phyloP scores from a whole-genome alignment of 2,329 filamentous ascomycete species.

The Raffaelea arxii region DNA sequence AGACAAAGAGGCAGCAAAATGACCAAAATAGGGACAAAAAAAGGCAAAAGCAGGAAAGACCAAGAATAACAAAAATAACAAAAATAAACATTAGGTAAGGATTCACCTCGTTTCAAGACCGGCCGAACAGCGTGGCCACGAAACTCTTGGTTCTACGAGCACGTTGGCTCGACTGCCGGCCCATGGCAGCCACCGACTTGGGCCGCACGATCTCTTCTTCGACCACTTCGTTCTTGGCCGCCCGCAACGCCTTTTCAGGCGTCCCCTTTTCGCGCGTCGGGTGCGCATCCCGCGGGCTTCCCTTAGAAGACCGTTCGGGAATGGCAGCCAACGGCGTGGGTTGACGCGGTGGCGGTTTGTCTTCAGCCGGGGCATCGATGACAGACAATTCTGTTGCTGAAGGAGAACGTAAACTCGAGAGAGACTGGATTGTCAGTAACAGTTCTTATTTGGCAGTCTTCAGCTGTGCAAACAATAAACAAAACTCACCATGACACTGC shows the following conservation, averaged over 20 bases:
- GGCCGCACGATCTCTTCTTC: not conserved
- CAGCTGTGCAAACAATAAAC: no score
- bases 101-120: conserved; percentile 13
- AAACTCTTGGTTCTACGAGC: conserved; percentile 33
- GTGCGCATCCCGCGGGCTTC: not conserved
- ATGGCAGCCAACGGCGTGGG: conserved; percentile 4
- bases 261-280: no score
- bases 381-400: not conserved
- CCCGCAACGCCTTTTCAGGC: not conserved
- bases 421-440: conserved; percentile 2
- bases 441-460: not conserved
- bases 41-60: not conserved
- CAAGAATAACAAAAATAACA: not conserved
- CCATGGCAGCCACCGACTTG: not conserved
- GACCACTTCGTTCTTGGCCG: not conserved
- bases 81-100: not conserved
- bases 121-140: conserved; percentile 32
- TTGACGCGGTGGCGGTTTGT: not conserved
- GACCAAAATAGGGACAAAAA: not conserved
- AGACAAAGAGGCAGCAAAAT: not conserved
- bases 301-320: conserved; percentile 6
- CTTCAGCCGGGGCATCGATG: not conserved
- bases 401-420: conserved; percentile 8
- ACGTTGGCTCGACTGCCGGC: conserved; percentile 4
- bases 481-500: conserved; percentile 24